Base-by-base conservation (phyloP, 202 grass and related monocot species). In the Carex sylvatica region DNA sequence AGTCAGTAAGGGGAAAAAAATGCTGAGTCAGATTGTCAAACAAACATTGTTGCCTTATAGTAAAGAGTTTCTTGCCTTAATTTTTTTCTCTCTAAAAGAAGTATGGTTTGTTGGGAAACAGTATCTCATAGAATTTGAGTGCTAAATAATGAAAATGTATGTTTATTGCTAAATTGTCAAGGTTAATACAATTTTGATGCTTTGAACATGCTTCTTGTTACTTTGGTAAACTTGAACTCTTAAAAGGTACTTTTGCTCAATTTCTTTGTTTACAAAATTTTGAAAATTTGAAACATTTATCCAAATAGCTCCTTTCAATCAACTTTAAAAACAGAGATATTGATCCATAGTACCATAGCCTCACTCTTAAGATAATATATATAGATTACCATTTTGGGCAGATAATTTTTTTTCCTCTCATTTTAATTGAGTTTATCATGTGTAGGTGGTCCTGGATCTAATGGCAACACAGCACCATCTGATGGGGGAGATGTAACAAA, bases 401-500 rank as follows among this genome's bases (percentile, higher is more conserved):
- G 18, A 28, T 81, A 18, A 36, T 1, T 33, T 33, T 11, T 75
- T 19, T 64, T 12, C 0, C 19, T 76, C 6, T 59, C 6, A 68
- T 35, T 3, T 51, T 84, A 19, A 51, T 52, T 61, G 9, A 12
- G 51, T 61, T 38, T 79, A 30, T 80, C 31, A 80, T 42, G 15
- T 78, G 9, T 88, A 99, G 96, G 96, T 88, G 88, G 74, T 87
- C 87, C 82, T 91, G 87, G 92, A 20, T 72, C 86, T 70, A 91
- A 88, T 84, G 96, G 93, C 85, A 82, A 67, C 40, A 88, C 83
- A 30, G 82, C 89, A 65, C 71, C 81, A 88, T 86, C 90, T 82
- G 88, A 86, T 36, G 93, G 94, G 74, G 85, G 89, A 83, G 96
- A 96, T 90, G 90, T 88, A 86, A 90, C 89, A 83, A 99, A 99